Conservation (phyloP, 805 yeast genomes). For the Kazachstania taianensis region DNA sequence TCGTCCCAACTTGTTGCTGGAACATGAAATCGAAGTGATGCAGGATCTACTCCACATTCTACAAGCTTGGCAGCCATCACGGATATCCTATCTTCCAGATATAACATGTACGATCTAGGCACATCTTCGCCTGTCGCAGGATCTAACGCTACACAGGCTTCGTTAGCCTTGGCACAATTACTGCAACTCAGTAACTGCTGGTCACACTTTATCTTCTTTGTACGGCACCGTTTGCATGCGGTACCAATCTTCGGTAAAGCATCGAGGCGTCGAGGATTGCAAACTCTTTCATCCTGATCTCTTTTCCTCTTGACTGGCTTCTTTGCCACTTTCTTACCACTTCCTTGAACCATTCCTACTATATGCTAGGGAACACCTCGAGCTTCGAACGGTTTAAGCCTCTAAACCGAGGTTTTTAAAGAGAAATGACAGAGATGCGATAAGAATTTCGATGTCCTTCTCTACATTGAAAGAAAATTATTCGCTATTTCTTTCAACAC, state of each 20-base stretch:
- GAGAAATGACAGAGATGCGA: no score
- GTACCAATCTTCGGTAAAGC: slow-evolving; percentile 53
- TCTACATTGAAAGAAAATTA: no score
- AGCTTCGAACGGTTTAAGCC: no score
- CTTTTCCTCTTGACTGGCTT: no score
- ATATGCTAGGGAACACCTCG: no score
- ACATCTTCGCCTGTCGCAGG: slow-evolving; percentile 83
- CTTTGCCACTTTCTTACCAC: no score
- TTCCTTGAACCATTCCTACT: no score
- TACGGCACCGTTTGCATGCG: slow-evolving; percentile 77
- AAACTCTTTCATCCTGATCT: no score
- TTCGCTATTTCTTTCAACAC: no score
- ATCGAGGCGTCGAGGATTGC: no score
- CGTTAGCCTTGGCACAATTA: slow-evolving; percentile 48
- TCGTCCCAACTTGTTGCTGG: slow-evolving; percentile 24
- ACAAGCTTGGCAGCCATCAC: slow-evolving; percentile 44
- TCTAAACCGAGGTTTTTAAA: no score
- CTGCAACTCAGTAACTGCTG: slow-evolving; percentile 47
- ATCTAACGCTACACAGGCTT: slow-evolving; percentile 73
- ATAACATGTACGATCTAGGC: slow-evolving; percentile 68
- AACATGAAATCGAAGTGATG: slow-evolving; percentile 16
- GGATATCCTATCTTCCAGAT: slow-evolving; percentile 55
- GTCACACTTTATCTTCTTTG: slow-evolving; percentile 56
- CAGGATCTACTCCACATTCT: slow-evolving; percentile 34
- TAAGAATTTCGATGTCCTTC: no score